Percentiles rank a stretch among this genome's conserved stretches.
These are phyloP conservation scores for Paecilomyces variotii DNA, from an alignment of 2,329 filamentous ascomycete species.

Conservation along the genomic window DNA sequence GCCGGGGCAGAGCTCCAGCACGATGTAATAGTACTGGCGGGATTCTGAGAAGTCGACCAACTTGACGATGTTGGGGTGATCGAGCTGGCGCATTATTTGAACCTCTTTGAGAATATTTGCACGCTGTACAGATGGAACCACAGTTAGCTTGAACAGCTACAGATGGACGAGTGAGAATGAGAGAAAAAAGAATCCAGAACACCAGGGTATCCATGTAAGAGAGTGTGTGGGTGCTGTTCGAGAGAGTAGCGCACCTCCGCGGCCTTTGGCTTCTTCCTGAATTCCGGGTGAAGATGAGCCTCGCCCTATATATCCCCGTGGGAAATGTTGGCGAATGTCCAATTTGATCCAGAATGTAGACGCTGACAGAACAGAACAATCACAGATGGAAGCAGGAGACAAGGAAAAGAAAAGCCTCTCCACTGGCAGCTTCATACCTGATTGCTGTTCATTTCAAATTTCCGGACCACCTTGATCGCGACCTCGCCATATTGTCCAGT, in stretches of 20 bases:
- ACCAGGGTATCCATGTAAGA: constrained; percentile 5
- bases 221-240: constrained; percentile 28
- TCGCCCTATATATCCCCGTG: constrained; percentile 59
- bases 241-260: constrained; percentile 73
- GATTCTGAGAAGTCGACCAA: constrained; percentile 92
- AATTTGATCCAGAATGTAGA: constrained; percentile 18
- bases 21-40: constrained; percentile 92
- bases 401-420: constrained; percentile 22
- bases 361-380: constrained; percentile 17
- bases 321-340: constrained; percentile 44
- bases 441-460: constrained; percentile 97
- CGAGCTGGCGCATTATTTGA: constrained; percentile 94
- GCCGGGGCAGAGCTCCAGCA: constrained; percentile 88
- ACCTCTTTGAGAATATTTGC: constrained; percentile 98
- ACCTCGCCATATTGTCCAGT: constrained; percentile 68
- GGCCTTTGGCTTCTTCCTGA: constrained; percentile 88
- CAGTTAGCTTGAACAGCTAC: constrained; percentile 17
- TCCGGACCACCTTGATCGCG: constrained; percentile 97
- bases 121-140: constrained; percentile 49
- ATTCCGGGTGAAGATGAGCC: constrained; percentile 89
- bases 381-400: constrained; percentile 15
- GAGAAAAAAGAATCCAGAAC: neutral
- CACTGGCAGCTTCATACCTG: constrained; percentile 64
- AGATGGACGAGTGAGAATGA: constrained; percentile 3
- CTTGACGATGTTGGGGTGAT: constrained; percentile 93